Percentiles rank a stretch among this genome's conserved stretches.
These are phyloP conservation scores for Fusarium sublunatum DNA, from an alignment of 2,329 filamentous ascomycete genomes.

Conservation along the genomic window DNA sequence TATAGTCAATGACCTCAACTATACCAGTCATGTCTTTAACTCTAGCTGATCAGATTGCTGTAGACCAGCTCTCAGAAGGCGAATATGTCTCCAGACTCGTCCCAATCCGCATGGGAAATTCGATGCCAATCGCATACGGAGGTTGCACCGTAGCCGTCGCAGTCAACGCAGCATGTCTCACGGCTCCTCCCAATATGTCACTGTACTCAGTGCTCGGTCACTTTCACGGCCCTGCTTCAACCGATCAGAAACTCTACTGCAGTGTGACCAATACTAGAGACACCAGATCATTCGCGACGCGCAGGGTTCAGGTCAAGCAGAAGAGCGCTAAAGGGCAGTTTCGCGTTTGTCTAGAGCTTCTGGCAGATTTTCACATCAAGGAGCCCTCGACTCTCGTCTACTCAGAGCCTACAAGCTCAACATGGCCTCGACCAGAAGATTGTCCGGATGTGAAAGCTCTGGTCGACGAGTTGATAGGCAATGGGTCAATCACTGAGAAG, in stretches of 20 bases:
- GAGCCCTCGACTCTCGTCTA: conserved; percentile 55
- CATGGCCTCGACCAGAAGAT: conserved; percentile 48
- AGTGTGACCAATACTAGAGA: conserved; percentile 54
- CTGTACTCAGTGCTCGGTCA: conserved; percentile 60
- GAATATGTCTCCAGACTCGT: conserved; percentile 44
- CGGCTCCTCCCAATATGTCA: conserved; percentile 52
- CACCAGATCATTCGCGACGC: conserved; percentile 61
- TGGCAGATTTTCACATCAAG: conserved; percentile 59
- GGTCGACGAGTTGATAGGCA: conserved; percentile 27
- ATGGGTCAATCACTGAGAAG: conserved; percentile 43
- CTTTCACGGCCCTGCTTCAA: conserved; percentile 59
- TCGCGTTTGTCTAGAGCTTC: conserved; percentile 56
- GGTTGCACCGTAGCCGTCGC: conserved; percentile 57
- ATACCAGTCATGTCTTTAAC: conserved; percentile 3
- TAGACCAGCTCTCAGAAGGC: conserved; percentile 36
- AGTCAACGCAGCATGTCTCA: conserved; percentile 55
- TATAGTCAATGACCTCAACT: too few species aligned
- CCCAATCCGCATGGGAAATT: conserved; percentile 50
- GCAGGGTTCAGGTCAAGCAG: conserved; percentile 59
- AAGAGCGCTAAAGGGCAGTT: conserved; percentile 49
- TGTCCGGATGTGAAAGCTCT: conserved; percentile 30
- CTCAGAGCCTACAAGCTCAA: conserved; percentile 49
- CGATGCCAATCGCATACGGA: conserved; percentile 56
- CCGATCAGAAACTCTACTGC: conserved; percentile 52
- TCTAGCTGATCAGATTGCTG: conserved; percentile 37